Evolutionary conservation across 257 asterid species (phyloP), one percentile per base, ranked within the genome.

Genomic region (Oldenlandia corymbosa): DNA sequence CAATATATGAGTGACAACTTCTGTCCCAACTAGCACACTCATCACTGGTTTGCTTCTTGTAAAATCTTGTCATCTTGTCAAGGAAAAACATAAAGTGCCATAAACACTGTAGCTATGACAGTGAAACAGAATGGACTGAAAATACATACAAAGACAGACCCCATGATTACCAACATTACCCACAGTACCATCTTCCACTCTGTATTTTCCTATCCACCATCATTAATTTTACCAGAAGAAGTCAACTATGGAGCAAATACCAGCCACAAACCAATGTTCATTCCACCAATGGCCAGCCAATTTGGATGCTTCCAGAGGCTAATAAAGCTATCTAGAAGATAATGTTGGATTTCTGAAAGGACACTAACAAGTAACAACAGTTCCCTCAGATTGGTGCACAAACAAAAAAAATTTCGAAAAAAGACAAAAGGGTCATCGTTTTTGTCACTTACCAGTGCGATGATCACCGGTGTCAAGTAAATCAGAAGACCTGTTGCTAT

Each of bases 401-500:
- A n/a, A n/a, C n/a, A n/a, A n/a, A n/a, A n/a, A n/a, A n/a, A n/a
- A n/a, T n/a, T n/a, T n/a, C n/a, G 6, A 34, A 34, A 34, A 34
- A 34, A 34, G 9, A 28, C 41, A 61, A 61, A 28, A 58, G 1
- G 26, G 14, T 31, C 6, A 9, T 26, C 39, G 4, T 34, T 34
- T 26, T 51, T 4, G 43, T 26, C 36, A 10, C 26, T 27, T 79
- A 88, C 98, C 94, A 24, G 98, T 91, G 16, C 95, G 96, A 31
- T 36, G 75, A 58, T 91, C 98, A 7, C 98, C 98, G 27, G 98
- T 88, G 81, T 81, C 79, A 13, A 79, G 66, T 56, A 88, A 86
- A 55, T 91, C 98, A 5, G 98, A 81, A 1, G 98, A 88, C n/a
- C 75, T 64, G 80, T 88, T 86, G 75, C 63, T 81, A 73, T 91